These are phyloP conservation scores for Fraxinus latifolia DNA, from an alignment of 305 asterid genomes.

Conservation along the genomic window DNA sequence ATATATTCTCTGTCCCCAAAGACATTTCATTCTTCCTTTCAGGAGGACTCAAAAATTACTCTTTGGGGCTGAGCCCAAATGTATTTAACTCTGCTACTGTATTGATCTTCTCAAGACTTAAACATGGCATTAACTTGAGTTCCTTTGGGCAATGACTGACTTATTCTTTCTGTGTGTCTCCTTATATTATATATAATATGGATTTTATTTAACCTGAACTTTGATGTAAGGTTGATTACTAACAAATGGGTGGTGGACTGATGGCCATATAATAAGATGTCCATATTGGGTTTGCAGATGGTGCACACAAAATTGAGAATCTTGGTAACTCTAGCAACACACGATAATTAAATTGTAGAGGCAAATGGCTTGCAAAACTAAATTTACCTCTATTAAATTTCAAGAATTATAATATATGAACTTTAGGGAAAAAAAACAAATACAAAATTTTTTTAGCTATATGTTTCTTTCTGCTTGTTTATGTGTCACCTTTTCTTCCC, in stretches of 20 bases:
- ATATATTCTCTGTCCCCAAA: neutral
- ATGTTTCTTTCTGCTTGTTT: neutral
- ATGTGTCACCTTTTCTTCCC: neutral
- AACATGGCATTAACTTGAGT: neutral
- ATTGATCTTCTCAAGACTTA: neutral
- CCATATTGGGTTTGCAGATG: neutral
- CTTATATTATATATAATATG: neutral
- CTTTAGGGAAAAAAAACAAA: neutral
- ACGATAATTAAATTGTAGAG: neutral
- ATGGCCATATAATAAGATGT: neutral
- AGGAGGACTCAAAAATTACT: neutral
- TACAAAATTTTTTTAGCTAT: neutral
- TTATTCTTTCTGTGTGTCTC: neutral
- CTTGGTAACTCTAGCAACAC: neutral
- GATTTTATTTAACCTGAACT: neutral
- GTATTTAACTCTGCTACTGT: neutral
- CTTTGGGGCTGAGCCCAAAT: neutral
- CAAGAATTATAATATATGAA: neutral
- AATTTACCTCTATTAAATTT: neutral
- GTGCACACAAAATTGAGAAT: neutral
- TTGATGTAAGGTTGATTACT: neutral
- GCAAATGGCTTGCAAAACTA: neutral
- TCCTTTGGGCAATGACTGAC: neutral
- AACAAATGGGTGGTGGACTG: slow-evolving; percentile 2
- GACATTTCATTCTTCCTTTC: neutral